Conservation (phyloP, 2,329 filamentous ascomycete species). For the Colletotrichum lentis region DNA sequence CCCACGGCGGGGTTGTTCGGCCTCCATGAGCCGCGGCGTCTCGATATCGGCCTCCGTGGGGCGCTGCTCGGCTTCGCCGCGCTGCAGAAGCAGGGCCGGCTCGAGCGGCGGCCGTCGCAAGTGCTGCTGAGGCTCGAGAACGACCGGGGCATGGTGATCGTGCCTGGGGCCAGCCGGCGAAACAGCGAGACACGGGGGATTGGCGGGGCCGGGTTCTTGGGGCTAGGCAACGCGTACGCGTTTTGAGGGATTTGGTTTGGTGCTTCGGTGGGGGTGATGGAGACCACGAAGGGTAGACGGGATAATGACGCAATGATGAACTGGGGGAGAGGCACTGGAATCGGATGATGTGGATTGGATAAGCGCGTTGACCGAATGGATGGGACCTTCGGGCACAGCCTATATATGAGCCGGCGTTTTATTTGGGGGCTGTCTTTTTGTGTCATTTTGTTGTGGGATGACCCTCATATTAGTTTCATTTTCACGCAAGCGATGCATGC, state of each 20-base stretch:
- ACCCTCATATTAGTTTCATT: not conserved
- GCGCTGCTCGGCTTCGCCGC: conserved; percentile 32
- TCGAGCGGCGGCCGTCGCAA: conserved; percentile 25
- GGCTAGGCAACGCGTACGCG: conserved; percentile 25
- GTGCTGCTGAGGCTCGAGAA: conserved; percentile 28
- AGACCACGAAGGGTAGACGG: not conserved
- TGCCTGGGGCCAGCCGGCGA: conserved; percentile 21
- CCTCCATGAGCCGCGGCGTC: conserved; percentile 34
- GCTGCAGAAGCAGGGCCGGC: conserved; percentile 2
- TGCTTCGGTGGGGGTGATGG: too few species aligned
- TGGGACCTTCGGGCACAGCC: not conserved
- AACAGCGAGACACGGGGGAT: conserved; percentile 30
- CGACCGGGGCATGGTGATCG: conserved; percentile 25
- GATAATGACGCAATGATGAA: not conserved
- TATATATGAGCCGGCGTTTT: conserved; percentile 20
- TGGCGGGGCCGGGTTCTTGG: conserved; percentile 23
- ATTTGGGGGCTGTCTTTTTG: not conserved
- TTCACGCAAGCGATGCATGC: conserved; percentile 23
- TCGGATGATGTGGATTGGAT: not conserved
- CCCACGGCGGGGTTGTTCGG: conserved; percentile 40
- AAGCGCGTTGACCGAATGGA: not conserved
- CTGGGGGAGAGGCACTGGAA: not conserved
- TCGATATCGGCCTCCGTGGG: conserved; percentile 30
- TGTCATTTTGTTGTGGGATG: not conserved
- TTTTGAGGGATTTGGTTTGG: conserved; percentile 1